Conservation (phyloP, 169 alveolate species). For the Cystoisospora suis region DNA sequence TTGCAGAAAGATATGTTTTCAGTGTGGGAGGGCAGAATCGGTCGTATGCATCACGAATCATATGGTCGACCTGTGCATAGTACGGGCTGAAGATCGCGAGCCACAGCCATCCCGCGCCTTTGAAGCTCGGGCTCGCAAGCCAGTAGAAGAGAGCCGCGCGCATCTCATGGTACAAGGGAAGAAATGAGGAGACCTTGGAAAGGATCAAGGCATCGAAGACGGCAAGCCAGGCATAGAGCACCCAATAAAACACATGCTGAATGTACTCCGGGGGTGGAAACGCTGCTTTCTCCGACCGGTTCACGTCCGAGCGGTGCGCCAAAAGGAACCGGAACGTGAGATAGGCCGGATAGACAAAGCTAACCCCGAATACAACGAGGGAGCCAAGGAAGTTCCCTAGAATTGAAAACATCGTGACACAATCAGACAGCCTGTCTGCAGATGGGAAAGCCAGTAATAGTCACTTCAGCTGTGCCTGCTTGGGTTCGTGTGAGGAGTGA, state of each 20-base stretch:
- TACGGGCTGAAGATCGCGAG: slow-evolving; percentile 45
- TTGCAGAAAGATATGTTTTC: not conserved
- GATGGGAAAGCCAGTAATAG: no score
- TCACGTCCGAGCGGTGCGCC: not conserved
- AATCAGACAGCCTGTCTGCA: no score
- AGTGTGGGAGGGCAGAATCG: slow-evolving; percentile 7
- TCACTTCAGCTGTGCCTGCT: no score
- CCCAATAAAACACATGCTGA: slow-evolving; percentile 64
- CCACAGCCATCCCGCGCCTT: slow-evolving; percentile 69
- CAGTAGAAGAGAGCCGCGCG: slow-evolving; percentile 61
- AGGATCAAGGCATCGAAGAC: slow-evolving; percentile 44
- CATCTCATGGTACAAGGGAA: slow-evolving; percentile 60
- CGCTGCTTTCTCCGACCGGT: not conserved
- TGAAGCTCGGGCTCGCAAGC: slow-evolving; percentile 65
- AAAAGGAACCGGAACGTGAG: slow-evolving; percentile 54
- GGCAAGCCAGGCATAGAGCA: slow-evolving; percentile 56
- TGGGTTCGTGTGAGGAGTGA: no score
- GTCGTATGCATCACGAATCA: not conserved
- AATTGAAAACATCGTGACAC: slow-evolving; percentile 15
- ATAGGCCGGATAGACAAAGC: slow-evolving; percentile 63
- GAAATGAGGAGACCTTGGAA: slow-evolving; percentile 9
- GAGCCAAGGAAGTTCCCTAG: slow-evolving; percentile 65
- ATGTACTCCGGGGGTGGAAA: slow-evolving; percentile 37
- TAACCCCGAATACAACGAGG: slow-evolving; percentile 45
- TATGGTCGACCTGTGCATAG: slow-evolving; percentile 11